Conservation (phyloP, 768 basidiomycete species). For the Suillus variegatus region DNA sequence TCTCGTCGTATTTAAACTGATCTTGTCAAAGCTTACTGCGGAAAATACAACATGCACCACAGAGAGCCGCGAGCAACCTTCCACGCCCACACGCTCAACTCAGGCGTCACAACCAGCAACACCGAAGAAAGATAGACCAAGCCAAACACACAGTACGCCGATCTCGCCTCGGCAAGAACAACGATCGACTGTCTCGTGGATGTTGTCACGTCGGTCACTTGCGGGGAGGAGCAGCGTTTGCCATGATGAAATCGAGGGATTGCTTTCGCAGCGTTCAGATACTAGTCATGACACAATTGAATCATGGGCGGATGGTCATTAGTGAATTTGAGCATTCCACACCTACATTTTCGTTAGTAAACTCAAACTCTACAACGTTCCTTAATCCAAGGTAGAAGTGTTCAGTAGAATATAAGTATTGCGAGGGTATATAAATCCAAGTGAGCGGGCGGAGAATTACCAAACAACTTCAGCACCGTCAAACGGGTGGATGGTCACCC, state of each 20-base stretch:
- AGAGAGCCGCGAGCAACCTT: slow-evolving; percentile 7
- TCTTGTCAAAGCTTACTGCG: background rate
- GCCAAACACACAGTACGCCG: slow-evolving; percentile 13
- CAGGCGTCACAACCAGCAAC: slow-evolving; percentile 22
- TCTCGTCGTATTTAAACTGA: background rate
- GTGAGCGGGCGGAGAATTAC: slow-evolving; percentile 37
- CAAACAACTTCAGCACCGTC: slow-evolving; percentile 68
- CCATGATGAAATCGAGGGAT: slow-evolving; percentile 12
- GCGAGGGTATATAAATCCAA: slow-evolving; percentile 11
- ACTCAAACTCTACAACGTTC: background rate
- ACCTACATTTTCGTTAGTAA: slow-evolving; percentile 18
- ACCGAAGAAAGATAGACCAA: slow-evolving; percentile 27
- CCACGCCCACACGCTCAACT: slow-evolving; percentile 24
- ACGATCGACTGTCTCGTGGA: slow-evolving; percentile 31
- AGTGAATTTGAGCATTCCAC: slow-evolving; percentile 1
- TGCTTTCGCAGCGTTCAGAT: slow-evolving; percentile 10
- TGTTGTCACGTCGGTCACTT: slow-evolving; percentile 18
- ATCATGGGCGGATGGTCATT: slow-evolving; percentile 33
- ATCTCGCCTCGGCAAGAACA: slow-evolving; percentile 18
- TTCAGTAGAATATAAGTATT: background rate
- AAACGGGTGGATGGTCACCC: slow-evolving; percentile 62
- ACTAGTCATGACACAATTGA: slow-evolving; percentile 37
- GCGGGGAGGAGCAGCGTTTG: slow-evolving; percentile 11
- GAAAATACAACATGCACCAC: background rate
- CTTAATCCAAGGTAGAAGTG: background rate